Base-by-base conservation (phyloP, 305 asterid genomes). In the Fraxinus paxiana region DNA sequence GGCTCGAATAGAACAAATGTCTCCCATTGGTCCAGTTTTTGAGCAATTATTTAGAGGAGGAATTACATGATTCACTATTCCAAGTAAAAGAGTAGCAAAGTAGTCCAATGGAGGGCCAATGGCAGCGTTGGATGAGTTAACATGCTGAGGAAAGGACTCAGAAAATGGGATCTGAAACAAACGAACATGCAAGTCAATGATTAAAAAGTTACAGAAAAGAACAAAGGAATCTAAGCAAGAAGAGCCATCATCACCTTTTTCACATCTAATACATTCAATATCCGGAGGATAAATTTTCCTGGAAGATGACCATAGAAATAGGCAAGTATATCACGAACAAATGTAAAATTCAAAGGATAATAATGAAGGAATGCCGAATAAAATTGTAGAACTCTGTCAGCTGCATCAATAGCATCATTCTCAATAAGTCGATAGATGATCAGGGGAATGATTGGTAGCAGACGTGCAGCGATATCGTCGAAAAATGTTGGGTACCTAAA, bases 251-350 rank as follows among this genome's bases (percentile, higher is more conserved):
- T 41, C 86, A 92, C 98, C 98, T 92, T 93, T 89, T 92, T 92
- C 85, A 92, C 91, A 70, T 92, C 97, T 74, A 96, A 84, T 63
- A 92, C 93, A 73, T 86, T 91, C 88, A 96, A 80, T 85, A 96
- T 91, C 73, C 96, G 95, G 59, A 92, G 91, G 82, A 92, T 91
- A 76, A 96, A 92, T 86, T 96, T 94, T 85, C 90, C 97, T 35
- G 97, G 97, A 82, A 96, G 98, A 91, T 96, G 97, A 70, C 98
- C 97, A 70, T 96, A 96, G 88, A 96, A 96, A 90, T 96, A 96
- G 67, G 98, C 94, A 76, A 96, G 98, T 87, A 96, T 92, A 83
- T 96, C 99, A 2, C 98, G 99, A 87, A 94, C 99, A 87, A 96
- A 96, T 24, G 98, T 92, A 75, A 96, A 94, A 87, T 91, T 92